Evolutionary conservation across 257 asterid species (phyloP).

Genomic region (Petunia axillaris): DNA sequence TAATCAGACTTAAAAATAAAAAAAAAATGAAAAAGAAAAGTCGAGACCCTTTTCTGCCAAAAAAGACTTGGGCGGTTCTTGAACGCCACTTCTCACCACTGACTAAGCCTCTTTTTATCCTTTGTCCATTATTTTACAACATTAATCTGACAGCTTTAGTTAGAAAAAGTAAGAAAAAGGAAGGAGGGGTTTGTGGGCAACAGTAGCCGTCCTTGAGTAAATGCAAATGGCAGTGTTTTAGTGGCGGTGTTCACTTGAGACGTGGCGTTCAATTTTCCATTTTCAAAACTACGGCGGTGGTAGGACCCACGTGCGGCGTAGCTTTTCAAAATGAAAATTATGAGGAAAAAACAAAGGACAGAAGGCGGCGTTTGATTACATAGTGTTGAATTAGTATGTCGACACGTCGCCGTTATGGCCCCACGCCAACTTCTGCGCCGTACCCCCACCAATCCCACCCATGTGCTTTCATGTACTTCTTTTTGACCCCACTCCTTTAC

Average conservation of each 20-base stretch:
- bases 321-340: not conserved
- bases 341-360: not conserved
- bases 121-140: no score
- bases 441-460: slow-evolving; percentile 33
- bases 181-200: not conserved
- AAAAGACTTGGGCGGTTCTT: no score
- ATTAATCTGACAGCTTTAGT: no score
- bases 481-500: not conserved
- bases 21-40: no score
- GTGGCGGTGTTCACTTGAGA: slow-evolving; percentile 43
- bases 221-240: slow-evolving; percentile 28
- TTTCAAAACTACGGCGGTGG: slow-evolving; percentile 5
- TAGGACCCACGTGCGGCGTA: slow-evolving; percentile 42
- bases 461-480: slow-evolving; percentile 34
- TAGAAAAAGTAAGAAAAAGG: not conserved
- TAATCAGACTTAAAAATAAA: no score
- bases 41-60: no score
- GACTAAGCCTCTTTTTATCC: no score
- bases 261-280: slow-evolving; percentile 42
- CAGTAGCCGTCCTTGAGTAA: slow-evolving; percentile 33
- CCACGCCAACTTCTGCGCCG: slow-evolving; percentile 19
- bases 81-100: no score
- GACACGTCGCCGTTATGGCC: slow-evolving; percentile 42
- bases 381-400: no score
- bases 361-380: slow-evolving; percentile 46